These are phyloP conservation scores for Brettanomyces sp. DNA, from an alignment of 805 yeast species.

Conservation along the genomic window DNA sequence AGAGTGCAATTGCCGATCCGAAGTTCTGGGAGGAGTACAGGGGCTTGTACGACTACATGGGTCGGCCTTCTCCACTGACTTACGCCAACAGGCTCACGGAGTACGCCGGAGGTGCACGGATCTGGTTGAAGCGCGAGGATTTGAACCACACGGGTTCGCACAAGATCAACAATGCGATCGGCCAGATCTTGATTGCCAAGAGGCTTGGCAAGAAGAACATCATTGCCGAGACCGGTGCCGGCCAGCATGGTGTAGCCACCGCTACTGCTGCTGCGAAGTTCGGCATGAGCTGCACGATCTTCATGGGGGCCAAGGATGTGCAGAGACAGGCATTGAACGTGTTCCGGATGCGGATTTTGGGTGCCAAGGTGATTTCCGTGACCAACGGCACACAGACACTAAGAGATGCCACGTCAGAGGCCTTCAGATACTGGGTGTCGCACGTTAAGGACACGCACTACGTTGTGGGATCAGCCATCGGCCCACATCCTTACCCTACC, in stretches of 20 bases:
- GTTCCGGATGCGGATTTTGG: constrained; percentile 92
- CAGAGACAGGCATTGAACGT: constrained; percentile 98
- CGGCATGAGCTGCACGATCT: constrained; percentile 88
- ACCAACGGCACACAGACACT: constrained; percentile 91
- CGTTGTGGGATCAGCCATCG: constrained; percentile 96
- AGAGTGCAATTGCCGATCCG: constrained; percentile 81
- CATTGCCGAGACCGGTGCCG: constrained; percentile 90
- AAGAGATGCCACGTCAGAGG: constrained; percentile 97
- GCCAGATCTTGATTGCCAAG: constrained; percentile 72
- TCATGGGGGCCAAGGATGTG: constrained; percentile 99
- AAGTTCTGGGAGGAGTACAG: constrained; percentile 88
- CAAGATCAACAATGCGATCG: constrained; percentile 76
- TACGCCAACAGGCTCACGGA: constrained; percentile 84
- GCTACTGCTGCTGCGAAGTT: constrained; percentile 90
- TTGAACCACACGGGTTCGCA: constrained; percentile 85
- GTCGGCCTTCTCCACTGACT: constrained; percentile 92
- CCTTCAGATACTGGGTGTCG: constrained; percentile 92
- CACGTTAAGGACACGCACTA: constrained; percentile 81
- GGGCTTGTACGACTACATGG: constrained; percentile 81
- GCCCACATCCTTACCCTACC: constrained; percentile 99
- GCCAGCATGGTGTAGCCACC: constrained; percentile 90
- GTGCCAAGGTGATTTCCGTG: constrained; percentile 92
- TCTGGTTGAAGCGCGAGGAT: constrained; percentile 98
- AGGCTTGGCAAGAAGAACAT: constrained; percentile 69
- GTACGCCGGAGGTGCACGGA: constrained; percentile 88